Percentiles rank a stretch among this genome's conserved stretches.
Evolutionary conservation across 805 yeast genomes (phyloP).

Genomic region (Yarrowia sp.): DNA sequence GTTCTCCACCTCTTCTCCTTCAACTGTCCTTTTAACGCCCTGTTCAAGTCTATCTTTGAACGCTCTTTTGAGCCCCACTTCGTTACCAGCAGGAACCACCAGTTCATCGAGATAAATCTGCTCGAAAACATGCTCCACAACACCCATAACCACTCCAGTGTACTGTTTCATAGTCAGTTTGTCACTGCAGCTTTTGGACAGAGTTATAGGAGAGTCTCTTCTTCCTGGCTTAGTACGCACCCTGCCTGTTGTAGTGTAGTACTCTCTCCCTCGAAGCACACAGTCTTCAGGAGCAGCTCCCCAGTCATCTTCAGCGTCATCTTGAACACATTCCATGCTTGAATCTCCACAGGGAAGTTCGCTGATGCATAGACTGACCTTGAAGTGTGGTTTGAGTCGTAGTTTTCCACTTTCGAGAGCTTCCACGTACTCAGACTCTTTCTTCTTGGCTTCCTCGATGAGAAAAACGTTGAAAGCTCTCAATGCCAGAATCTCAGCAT

Average conservation of each 20-base stretch:
- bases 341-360: conserved; percentile 94
- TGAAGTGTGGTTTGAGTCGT: conserved; percentile 59
- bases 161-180: conserved; percentile 71
- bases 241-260: conserved; percentile 62
- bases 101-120: conserved; percentile 47
- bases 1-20: conserved; percentile 1
- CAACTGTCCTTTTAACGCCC: background rate
- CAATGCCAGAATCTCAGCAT: conserved; percentile 82
- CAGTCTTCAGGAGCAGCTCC: conserved; percentile 40
- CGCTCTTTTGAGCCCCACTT: conserved; percentile 46
- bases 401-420: conserved; percentile 10
- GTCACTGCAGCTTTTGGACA: conserved; percentile 89
- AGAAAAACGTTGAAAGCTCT: conserved; percentile 72
- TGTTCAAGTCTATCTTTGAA: conserved; percentile 43
- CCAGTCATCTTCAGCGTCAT: conserved; percentile 45
- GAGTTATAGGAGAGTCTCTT: conserved; percentile 70
- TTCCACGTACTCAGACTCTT: conserved; percentile 32
- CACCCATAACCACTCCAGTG: conserved; percentile 49
- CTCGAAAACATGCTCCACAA: conserved; percentile 43
- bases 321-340: conserved; percentile 60
- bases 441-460: conserved; percentile 55
- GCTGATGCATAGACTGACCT: conserved; percentile 54
- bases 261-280: conserved; percentile 66
- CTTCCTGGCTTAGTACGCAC: conserved; percentile 96
- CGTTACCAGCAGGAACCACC: conserved; percentile 46